Evolutionary conservation across 257 asterid genomes (phyloP).

Genomic region (Agastache rugosa): DNA sequence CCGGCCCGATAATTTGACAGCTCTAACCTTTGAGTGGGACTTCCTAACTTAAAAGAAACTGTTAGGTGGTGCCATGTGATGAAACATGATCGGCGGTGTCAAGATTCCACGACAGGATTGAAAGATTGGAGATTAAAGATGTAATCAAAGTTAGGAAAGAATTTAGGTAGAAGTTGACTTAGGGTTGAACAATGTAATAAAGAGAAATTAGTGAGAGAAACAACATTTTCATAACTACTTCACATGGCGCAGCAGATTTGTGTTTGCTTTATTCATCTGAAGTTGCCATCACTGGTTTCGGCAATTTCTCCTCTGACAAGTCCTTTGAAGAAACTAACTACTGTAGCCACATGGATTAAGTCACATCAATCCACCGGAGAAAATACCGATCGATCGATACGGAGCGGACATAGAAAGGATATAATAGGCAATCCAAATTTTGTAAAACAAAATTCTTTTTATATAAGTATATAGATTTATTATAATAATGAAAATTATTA

Average conservation of each 20-base stretch:
- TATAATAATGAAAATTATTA: too few relatives aligned
- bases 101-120: background rate
- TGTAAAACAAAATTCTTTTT: too few relatives aligned
- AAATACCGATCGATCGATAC: too few relatives aligned
- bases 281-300: slow-evolving; percentile 34
- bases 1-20: too few relatives aligned
- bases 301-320: slow-evolving; percentile 54
- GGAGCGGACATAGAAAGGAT: too few relatives aligned
- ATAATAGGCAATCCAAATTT: too few relatives aligned
- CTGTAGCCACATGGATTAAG: slow-evolving; percentile 50
- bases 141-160: background rate
- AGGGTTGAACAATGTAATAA: slow-evolving; percentile 8
- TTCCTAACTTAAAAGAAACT: background rate
- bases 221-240: too few relatives aligned
- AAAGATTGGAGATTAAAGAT: background rate
- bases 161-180: background rate
- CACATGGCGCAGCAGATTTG: slow-evolving; percentile 33
- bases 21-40: background rate
- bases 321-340: slow-evolving; percentile 58
- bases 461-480: too few relatives aligned
- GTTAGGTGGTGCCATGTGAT: too few relatives aligned
- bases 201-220: background rate
- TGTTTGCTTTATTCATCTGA: slow-evolving; percentile 31
- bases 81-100: too few relatives aligned
- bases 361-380: slow-evolving; percentile 28